Evolutionary conservation across 768 basidiomycete genomes (phyloP).

Genomic region (Collybiopsis luxurians): DNA sequence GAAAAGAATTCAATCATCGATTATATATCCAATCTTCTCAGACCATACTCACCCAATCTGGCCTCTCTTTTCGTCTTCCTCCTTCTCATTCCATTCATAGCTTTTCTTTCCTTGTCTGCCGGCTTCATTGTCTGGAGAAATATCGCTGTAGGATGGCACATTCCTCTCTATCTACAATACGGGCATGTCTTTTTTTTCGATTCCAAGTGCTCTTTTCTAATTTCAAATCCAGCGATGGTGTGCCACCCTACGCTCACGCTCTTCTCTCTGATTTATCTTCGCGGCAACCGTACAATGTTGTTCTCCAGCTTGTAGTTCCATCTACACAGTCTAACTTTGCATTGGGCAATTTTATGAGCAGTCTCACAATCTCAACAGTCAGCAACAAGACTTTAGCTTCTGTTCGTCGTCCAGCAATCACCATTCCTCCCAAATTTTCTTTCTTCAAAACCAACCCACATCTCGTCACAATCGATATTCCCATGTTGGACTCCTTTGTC

Average conservation of each 20-base stretch:
- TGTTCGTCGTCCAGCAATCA: conserved; percentile 63
- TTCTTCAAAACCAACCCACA: conserved; percentile 39
- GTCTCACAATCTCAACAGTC: conserved; percentile 53
- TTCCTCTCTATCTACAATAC: conserved; percentile 72
- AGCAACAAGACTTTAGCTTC: conserved; percentile 62
- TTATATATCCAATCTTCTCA: conserved; percentile 31
- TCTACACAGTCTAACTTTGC: conserved; percentile 62
- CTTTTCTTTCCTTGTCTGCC: conserved; percentile 60
- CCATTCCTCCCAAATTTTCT: conserved; percentile 40
- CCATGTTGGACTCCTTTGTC: conserved; percentile 54
- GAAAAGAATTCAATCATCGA: conserved; percentile 9
- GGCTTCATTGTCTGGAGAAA: conserved; percentile 76
- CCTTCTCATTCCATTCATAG: conserved; percentile 58
- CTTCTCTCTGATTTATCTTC: conserved; percentile 49
- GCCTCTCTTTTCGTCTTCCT: conserved; percentile 64
- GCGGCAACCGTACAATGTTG: conserved; percentile 74
- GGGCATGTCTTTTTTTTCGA: conserved; percentile 47
- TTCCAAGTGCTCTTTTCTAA: not conserved
- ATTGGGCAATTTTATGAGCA: conserved; percentile 85
- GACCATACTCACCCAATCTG: conserved; percentile 57
- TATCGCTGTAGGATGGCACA: conserved; percentile 68
- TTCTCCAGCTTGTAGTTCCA: conserved; percentile 64
- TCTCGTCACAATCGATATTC: conserved; percentile 48
- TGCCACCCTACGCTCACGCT: conserved; percentile 59
- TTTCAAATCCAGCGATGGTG: conserved; percentile 49